These are phyloP conservation scores for Roridomyces roridus DNA, from an alignment of 768 basidiomycete species.

Conservation along the genomic window DNA sequence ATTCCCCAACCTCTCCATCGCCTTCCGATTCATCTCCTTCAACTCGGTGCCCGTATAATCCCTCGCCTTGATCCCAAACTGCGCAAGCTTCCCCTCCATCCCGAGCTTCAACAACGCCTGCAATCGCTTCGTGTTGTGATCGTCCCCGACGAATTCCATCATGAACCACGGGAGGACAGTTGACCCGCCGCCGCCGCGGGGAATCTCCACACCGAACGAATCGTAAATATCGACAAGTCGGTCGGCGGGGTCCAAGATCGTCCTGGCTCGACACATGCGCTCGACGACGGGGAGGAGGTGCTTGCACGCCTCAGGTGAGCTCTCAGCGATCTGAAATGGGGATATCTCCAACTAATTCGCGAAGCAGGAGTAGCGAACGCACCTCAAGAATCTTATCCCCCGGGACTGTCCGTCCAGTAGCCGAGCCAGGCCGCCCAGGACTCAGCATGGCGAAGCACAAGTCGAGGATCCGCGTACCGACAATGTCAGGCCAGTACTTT, in stretches of 20 bases:
- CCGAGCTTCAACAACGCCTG: not conserved
- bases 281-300: slow-evolving; percentile 20
- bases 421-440: slow-evolving; percentile 15
- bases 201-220: slow-evolving; percentile 12
- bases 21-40: slow-evolving; percentile 8
- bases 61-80: slow-evolving; percentile 3
- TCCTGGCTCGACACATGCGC: slow-evolving; percentile 5
- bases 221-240: slow-evolving; percentile 1
- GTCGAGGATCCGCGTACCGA: slow-evolving; percentile 13
- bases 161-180: slow-evolving; percentile 8
- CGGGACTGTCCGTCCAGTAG: slow-evolving; percentile 21
- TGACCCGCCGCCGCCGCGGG: not conserved
- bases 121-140: not conserved
- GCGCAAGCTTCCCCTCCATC: not conserved
- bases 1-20: slow-evolving; percentile 20
- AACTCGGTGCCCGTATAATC: slow-evolving; percentile 7
- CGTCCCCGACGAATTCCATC: slow-evolving; percentile 9
- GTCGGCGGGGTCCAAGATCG: slow-evolving; percentile 2
- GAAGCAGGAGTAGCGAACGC: too few relatives aligned
- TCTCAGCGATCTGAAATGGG: too few relatives aligned
- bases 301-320: too few relatives aligned
- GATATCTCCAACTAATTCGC: too few relatives aligned
- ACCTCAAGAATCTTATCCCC: slow-evolving; percentile 21
- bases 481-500: slow-evolving; percentile 15
- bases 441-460: slow-evolving; percentile 12